Evolutionary conservation across 108 stramenopile genomes (phyloP).

Genomic region (Stephanodiscus triporus): DNA sequence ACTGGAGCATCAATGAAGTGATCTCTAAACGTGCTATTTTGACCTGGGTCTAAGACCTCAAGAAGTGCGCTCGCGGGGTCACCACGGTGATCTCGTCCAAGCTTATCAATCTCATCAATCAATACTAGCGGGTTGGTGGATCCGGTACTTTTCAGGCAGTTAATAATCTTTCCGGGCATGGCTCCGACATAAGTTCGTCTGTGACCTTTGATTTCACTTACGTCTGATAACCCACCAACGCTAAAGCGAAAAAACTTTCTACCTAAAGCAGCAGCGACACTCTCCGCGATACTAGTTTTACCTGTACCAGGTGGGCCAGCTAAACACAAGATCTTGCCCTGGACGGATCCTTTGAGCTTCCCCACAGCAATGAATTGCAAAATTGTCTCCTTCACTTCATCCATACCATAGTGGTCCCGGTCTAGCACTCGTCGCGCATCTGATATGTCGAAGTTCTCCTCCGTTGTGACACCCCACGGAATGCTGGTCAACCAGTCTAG

Average conservation of each 20-base stretch:
- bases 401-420: conserved; percentile 95
- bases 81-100: conserved; percentile 89
- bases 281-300: conserved; percentile 81
- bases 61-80: conserved; percentile 96
- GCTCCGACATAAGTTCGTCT: conserved; percentile 98
- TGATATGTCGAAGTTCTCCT: conserved; percentile 90
- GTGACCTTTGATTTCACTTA: conserved; percentile 98
- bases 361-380: conserved; percentile 98
- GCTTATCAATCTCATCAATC: conserved; percentile 99
- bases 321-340: conserved; percentile 96
- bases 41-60: conserved; percentile 93
- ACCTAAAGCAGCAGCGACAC: conserved; percentile 91
- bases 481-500: conserved; percentile 96
- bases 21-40: conserved; percentile 92
- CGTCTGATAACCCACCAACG: conserved; percentile 94
- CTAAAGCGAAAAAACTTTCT: conserved; percentile 96
- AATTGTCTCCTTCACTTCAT: conserved; percentile 97
- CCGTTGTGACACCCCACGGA: conserved; percentile 88
- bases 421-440: conserved; percentile 79
- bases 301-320: conserved; percentile 96
- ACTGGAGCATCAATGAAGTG: conserved; percentile 98
- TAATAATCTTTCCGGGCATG: conserved; percentile 98
- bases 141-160: conserved; percentile 90
- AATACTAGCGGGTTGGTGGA: conserved; percentile 92
- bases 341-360: conserved; percentile 90